Evolutionary conservation across 108 stramenopile genomes (phyloP).

Genomic region (Nannochloropsis gaditana): DNA sequence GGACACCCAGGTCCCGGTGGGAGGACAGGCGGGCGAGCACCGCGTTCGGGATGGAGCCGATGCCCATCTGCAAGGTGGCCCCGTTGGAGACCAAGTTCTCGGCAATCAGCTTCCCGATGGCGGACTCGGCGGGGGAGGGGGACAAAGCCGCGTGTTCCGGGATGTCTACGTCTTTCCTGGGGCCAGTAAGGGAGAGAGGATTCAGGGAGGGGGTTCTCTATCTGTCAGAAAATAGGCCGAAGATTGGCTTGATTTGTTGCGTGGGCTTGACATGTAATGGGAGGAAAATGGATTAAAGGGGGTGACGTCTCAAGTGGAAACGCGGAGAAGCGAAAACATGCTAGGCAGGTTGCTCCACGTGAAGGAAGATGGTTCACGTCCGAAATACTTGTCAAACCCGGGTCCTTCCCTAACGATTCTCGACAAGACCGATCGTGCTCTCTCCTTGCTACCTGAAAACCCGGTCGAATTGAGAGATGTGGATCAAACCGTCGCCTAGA

Average conservation of each 20-base stretch:
- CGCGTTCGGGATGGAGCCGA: slow-evolving; percentile 46
- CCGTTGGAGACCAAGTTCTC: slow-evolving; percentile 39
- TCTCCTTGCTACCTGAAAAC: slow-evolving; percentile 21
- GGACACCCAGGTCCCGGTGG: slow-evolving; percentile 18
- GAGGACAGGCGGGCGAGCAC: slow-evolving; percentile 25
- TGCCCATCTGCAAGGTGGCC: slow-evolving; percentile 50
- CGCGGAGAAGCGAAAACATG: no score
- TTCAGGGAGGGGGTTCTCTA: background rate
- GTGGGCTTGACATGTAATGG: no score
- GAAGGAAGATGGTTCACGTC: no score
- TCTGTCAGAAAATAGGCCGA: no score
- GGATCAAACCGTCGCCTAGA: slow-evolving; percentile 39
- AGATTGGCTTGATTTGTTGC: no score
- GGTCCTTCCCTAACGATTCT: no score
- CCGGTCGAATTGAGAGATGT: slow-evolving; percentile 35
- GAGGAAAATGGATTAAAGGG: no score
- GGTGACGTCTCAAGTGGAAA: no score
- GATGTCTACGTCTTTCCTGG: slow-evolving; percentile 8
- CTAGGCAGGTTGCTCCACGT: no score
- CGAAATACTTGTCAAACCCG: no score
- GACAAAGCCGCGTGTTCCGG: background rate
- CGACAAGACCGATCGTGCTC: no score
- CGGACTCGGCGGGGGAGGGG: background rate
- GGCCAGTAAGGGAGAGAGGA: background rate
- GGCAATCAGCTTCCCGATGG: slow-evolving; percentile 37